Evolutionary conservation across 2,329 filamentous ascomycete genomes (phyloP).

Genomic region (Colletotrichum costaricense): DNA sequence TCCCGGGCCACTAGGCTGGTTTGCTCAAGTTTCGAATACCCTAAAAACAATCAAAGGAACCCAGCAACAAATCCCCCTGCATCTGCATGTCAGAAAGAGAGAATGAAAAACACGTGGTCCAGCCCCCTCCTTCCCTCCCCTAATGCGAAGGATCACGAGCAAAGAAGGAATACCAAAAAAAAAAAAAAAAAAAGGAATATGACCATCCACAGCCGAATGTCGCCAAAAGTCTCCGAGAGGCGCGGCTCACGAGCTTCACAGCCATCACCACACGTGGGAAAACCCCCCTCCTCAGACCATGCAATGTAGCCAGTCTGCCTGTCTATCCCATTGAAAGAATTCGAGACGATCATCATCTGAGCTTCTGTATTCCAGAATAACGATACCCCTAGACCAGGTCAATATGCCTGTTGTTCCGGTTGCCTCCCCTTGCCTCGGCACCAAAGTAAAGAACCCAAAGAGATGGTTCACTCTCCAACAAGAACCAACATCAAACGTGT

Average conservation of each 20-base stretch:
- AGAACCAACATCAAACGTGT: neutral
- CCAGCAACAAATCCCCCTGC: neutral
- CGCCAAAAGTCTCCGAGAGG: neutral
- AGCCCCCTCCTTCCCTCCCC: neutral
- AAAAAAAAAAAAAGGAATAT: neutral
- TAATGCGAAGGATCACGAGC: neutral
- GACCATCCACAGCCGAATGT: no score
- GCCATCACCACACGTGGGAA: no score
- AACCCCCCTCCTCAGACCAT: no score
- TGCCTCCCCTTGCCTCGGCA: neutral
- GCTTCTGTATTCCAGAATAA: no score
- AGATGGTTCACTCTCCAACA: neutral
- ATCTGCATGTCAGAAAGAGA: neutral
- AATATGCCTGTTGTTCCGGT: no score
- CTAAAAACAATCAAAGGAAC: neutral
- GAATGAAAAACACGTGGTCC: neutral
- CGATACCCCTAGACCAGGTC: no score
- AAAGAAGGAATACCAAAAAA: neutral
- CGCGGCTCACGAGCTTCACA: no score
- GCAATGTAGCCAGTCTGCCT: no score
- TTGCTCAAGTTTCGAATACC: neutral
- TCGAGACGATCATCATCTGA: no score
- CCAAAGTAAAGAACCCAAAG: neutral
- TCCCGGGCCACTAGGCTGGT: neutral
- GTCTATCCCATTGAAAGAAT: no score